phyloP scores from a whole-genome alignment of 2,329 filamentous ascomycete species.

The Didymella glomerata region DNA sequence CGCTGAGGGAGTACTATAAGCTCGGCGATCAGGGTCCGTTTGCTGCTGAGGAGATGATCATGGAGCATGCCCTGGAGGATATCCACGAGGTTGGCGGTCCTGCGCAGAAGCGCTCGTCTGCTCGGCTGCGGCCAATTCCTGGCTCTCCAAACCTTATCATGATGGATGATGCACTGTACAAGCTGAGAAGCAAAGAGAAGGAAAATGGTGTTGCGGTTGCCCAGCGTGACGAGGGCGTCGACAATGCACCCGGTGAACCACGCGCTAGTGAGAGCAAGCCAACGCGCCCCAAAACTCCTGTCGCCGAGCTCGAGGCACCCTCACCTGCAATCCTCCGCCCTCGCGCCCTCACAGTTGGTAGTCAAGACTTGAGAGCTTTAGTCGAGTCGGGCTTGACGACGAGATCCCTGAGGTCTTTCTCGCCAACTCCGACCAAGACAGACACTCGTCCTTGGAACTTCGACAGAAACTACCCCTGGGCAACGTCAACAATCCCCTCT shows the following conservation, averaged over 20 bases:
- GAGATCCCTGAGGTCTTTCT: slow-evolving; percentile 40
- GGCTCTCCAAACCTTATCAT: slow-evolving; percentile 45
- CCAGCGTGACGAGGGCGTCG: slow-evolving; percentile 17
- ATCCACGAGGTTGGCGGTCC: slow-evolving; percentile 42
- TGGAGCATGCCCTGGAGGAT: slow-evolving; percentile 48
- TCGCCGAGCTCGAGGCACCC: slow-evolving; percentile 39
- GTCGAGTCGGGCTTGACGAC: slow-evolving; percentile 34
- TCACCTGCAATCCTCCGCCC: slow-evolving; percentile 36
- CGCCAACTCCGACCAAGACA: slow-evolving; percentile 36
- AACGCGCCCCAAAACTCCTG: slow-evolving; percentile 29
- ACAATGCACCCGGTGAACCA: slow-evolving; percentile 22
- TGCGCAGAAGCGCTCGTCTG: slow-evolving; percentile 46
- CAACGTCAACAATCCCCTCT: slow-evolving; percentile 47
- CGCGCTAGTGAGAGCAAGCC: slow-evolving; percentile 25
- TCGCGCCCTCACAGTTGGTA: slow-evolving; percentile 33
- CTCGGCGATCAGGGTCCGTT: slow-evolving; percentile 48
- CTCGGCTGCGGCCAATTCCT: slow-evolving; percentile 45
- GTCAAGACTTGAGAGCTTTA: slow-evolving; percentile 27
- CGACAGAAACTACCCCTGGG: slow-evolving; percentile 59
- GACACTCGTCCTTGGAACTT: slow-evolving; percentile 58
- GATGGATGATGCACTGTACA: slow-evolving; percentile 46
- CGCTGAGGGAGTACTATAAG: slow-evolving; percentile 52
- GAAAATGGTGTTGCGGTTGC: slow-evolving; percentile 14
- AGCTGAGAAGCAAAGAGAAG: slow-evolving; percentile 39
- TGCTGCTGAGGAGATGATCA: slow-evolving; percentile 47